Base-by-base conservation (phyloP, 176 grass and related monocot genomes). In the Coix lacrymajobi region DNA sequence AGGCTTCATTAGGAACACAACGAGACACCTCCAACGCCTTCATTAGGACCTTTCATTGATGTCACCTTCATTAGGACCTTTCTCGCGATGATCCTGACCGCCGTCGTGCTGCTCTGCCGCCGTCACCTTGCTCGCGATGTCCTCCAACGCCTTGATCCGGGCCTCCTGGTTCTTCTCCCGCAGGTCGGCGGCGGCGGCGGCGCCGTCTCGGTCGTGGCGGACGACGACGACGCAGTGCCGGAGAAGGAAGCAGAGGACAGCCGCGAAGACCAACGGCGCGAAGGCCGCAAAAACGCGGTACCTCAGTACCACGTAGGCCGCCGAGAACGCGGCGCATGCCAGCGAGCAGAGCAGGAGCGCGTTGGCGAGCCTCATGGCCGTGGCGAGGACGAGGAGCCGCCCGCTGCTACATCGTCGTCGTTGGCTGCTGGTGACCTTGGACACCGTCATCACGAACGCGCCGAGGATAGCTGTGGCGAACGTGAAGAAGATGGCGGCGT, bases 281-380 rank as follows among this genome's bases (percentile, higher is more conserved):
- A 84, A 76, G 3, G 81, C 71, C 9, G 44, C 33, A 8, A 66
- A 36, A 0, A 84, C 3, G 15, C 1, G 15, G 9, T 4, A 8
- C 0, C 61, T 2, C 17, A 56, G 0, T 0, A 84, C 61, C 0
- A 11, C 40, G 45, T 38, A 84, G 0, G 82, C 3, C 0, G 81
- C 43, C 6, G 61, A n/a, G 3, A 84, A 15, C 5, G 33, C 82
- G 0, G 82, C 82, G 11, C 14, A 39, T 0, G 82, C 62, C 11
- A 84, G 24, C 15, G 17, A 22, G 72, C 60, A 84, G 16, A 84
- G 82, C 61, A 84, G 28, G 24, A 84, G 31, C 9, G 32, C 82
- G 17, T 84, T 84, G 0, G 62, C 24, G 7, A 73, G 6, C 68
- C 19, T 24, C 0, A 46, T 40, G 26, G 10, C 38, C 0, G 11